Evolutionary conservation across 495 filamentous ascomycete genomes (phyloP).

Genomic region (Tuber indicum): DNA sequence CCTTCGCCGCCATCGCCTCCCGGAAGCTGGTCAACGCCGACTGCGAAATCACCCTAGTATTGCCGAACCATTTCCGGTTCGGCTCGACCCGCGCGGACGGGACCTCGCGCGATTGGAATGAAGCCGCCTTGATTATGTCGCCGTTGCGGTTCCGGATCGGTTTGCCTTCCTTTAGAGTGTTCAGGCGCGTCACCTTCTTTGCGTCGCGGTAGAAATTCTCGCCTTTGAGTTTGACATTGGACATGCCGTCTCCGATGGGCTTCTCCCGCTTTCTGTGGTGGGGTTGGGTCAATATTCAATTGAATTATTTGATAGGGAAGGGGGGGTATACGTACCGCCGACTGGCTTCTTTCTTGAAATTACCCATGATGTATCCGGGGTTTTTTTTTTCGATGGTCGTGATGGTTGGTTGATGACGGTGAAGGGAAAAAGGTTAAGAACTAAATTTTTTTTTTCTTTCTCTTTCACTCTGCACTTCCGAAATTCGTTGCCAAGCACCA

Average conservation of each 20-base stretch:
- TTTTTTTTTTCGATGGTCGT: background rate
- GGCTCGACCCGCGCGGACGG: conserved; percentile 88
- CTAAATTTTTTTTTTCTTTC: conserved; percentile 13
- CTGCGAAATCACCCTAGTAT: conserved; percentile 63
- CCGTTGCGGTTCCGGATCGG: conserved; percentile 68
- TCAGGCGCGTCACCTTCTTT: conserved; percentile 79
- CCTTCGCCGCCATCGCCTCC: conserved; percentile 83
- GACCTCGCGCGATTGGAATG: conserved; percentile 69
- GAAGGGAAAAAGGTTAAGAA: background rate
- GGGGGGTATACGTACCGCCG: conserved; percentile 50
- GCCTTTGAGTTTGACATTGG: conserved; percentile 84
- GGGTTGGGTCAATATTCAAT: conserved; percentile 10
- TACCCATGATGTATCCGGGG: conserved; percentile 68
- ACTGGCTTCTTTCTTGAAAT: conserved; percentile 83
- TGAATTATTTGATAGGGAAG: background rate
- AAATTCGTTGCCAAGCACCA: conserved; percentile 25
- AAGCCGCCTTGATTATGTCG: conserved; percentile 69
- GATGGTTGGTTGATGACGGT: conserved; percentile 1
- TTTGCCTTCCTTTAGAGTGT: conserved; percentile 79
- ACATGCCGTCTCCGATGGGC: conserved; percentile 74
- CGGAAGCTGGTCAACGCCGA: conserved; percentile 72
- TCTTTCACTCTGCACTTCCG: conserved; percentile 8
- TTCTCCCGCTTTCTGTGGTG: conserved; percentile 56
- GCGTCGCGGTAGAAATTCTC: conserved; percentile 91
- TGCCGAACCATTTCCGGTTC: conserved; percentile 81